These are phyloP conservation scores for Salix viminalis DNA, from an alignment of 345 rosid species.

Conservation along the genomic window DNA sequence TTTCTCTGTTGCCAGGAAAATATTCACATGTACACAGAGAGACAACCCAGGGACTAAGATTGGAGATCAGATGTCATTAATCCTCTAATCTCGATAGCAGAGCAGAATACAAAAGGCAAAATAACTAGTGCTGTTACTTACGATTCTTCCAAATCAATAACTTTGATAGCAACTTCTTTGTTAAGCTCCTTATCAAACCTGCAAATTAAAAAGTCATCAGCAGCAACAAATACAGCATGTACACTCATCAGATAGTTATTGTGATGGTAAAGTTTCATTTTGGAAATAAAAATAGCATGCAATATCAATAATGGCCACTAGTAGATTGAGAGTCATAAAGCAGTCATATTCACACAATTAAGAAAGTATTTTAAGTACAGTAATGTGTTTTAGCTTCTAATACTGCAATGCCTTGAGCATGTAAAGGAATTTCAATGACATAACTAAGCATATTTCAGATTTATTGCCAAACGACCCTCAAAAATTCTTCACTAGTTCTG, in stretches of 20 bases:
- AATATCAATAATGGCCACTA: neutral
- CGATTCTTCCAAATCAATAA: constrained; percentile 99
- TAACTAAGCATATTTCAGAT: neutral
- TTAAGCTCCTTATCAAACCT: constrained; percentile 93
- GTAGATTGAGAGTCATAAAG: neutral
- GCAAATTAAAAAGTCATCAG: constrained; percentile 36
- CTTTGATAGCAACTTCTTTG: constrained; percentile 98
- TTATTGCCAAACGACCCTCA: neutral
- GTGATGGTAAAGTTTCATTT: neutral
- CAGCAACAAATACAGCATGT: constrained; percentile 4
- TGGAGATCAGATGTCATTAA: neutral
- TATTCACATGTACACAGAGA: neutral
- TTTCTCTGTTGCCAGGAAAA: neutral
- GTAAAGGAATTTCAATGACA: neutral
- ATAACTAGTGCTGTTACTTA: constrained; percentile 40
- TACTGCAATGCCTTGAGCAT: neutral
- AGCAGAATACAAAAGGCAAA: neutral
- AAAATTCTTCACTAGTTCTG: neutral
- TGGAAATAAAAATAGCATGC: neutral
- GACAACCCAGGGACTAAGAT: neutral
- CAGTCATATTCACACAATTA: neutral
- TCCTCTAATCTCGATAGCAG: neutral
- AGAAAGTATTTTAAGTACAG: neutral
- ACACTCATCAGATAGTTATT: neutral
- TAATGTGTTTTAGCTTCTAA: neutral